Conservation (phyloP, 805 yeast genomes). For the Scheffersomyces lignosus region DNA sequence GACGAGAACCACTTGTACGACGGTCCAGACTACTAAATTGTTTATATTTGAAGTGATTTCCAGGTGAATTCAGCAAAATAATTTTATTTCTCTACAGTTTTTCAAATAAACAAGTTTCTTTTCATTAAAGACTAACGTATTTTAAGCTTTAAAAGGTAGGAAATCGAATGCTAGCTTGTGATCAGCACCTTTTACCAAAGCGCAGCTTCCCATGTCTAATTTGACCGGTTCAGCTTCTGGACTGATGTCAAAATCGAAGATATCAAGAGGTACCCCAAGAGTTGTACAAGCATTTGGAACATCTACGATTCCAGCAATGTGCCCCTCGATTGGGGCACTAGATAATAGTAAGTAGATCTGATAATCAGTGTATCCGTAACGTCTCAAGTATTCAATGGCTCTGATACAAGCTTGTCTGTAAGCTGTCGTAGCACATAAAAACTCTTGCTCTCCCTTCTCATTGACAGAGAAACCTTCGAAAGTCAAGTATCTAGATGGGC, state of each 20-base stretch:
- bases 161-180: slow-evolving; percentile 14
- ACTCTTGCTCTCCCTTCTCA: slow-evolving; percentile 47
- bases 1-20: slow-evolving; percentile 16
- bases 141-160: slow-evolving; percentile 3
- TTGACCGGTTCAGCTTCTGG: slow-evolving; percentile 33
- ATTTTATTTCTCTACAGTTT: background rate
- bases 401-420: slow-evolving; percentile 51
- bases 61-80: background rate
- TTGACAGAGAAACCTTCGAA: slow-evolving; percentile 56
- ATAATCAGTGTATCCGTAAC: slow-evolving; percentile 52
- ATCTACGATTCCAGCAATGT: slow-evolving; percentile 52
- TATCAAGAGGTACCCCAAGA: slow-evolving; percentile 51
- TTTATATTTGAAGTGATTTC: background rate
- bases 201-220: slow-evolving; percentile 39
- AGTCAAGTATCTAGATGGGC: slow-evolving; percentile 49
- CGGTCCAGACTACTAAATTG: slow-evolving; percentile 2
- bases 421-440: slow-evolving; percentile 49
- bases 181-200: slow-evolving; percentile 24
- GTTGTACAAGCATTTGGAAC: slow-evolving; percentile 55
- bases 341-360: slow-evolving; percentile 47
- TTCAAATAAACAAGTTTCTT: background rate
- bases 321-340: slow-evolving; percentile 53
- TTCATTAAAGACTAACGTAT: background rate
- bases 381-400: slow-evolving; percentile 49
- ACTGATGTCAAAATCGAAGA: slow-evolving; percentile 48